Conservation (phyloP, 306 rosid genomes). For the Quercus engelmannii region DNA sequence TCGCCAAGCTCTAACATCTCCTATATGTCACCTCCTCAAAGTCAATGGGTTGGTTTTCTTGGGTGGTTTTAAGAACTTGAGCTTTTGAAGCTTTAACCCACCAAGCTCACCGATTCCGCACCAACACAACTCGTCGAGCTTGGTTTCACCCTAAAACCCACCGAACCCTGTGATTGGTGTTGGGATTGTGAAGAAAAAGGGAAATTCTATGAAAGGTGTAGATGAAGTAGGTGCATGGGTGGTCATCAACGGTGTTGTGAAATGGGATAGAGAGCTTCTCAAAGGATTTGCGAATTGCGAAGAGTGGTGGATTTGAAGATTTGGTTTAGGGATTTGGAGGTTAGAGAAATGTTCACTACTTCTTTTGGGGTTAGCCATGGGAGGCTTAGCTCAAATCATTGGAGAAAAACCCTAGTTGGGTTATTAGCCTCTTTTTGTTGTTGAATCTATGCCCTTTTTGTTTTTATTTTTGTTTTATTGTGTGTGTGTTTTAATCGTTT, state of each 20-base stretch:
- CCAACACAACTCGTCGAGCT: neutral
- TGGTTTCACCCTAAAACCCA: neutral
- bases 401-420: slow-evolving; percentile 8
- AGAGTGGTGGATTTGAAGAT: slow-evolving; percentile 39
- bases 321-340: slow-evolving; percentile 40
- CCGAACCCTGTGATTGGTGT: slow-evolving; percentile 58
- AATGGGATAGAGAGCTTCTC: slow-evolving; percentile 58
- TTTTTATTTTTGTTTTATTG: too few relatives aligned
- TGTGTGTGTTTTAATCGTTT: too few relatives aligned
- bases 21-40: too few relatives aligned
- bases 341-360: slow-evolving; percentile 46
- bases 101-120: neutral
- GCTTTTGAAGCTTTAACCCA: neutral
- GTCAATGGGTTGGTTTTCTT: too few relatives aligned
- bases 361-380: slow-evolving; percentile 57
- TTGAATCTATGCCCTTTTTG: neutral
- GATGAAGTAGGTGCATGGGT: slow-evolving; percentile 54
- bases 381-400: slow-evolving; percentile 50
- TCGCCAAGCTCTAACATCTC: too few relatives aligned
- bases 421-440: neutral
- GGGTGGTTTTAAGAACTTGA: too few relatives aligned
- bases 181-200: slow-evolving; percentile 4
- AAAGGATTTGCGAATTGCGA: slow-evolving; percentile 46
- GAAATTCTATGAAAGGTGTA: slow-evolving; percentile 39
- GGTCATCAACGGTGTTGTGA: slow-evolving; percentile 28